Conservation (phyloP, 768 basidiomycete species). For the Psilocybe subaeruginosa region DNA sequence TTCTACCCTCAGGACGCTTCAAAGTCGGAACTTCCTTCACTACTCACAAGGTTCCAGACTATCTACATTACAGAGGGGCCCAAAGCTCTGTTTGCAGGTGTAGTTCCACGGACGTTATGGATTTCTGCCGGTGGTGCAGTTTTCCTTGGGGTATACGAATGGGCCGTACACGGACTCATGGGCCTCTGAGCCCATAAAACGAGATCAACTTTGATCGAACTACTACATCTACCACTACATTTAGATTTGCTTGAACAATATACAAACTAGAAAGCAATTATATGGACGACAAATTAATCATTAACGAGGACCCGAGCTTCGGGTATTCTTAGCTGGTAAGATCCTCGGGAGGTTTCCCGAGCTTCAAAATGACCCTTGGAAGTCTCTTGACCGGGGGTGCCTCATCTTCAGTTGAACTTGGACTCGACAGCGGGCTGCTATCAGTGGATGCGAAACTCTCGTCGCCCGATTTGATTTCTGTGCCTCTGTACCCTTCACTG, state of each 20-base stretch:
- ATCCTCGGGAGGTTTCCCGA: conserved; percentile 44
- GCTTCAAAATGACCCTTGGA: conserved; percentile 57
- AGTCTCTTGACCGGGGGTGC: conserved; percentile 41
- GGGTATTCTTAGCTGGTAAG: neutral
- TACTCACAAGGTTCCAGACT: conserved; percentile 55
- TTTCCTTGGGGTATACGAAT: conserved; percentile 97
- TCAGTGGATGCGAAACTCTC: conserved; percentile 12
- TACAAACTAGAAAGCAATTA: neutral
- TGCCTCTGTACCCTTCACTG: conserved; percentile 1
- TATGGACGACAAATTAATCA: neutral
- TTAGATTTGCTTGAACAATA: neutral
- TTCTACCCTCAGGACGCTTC: conserved; percentile 45
- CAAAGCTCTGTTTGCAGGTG: conserved; percentile 80
- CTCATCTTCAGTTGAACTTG: conserved; percentile 17
- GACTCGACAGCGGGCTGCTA: conserved; percentile 19
- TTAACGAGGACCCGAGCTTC: no score
- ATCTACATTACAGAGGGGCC: conserved; percentile 78
- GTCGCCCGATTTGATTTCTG: neutral
- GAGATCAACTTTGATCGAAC: neutral
- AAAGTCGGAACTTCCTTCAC: conserved; percentile 53
- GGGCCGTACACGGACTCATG: conserved; percentile 60
- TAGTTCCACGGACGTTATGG: conserved; percentile 92
- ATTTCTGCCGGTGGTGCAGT: conserved; percentile 97
- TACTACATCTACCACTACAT: neutral
- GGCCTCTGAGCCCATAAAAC: conserved; percentile 17